phyloP scores from a whole-genome alignment of 345 rosid species.

The Mercurialis annua region DNA sequence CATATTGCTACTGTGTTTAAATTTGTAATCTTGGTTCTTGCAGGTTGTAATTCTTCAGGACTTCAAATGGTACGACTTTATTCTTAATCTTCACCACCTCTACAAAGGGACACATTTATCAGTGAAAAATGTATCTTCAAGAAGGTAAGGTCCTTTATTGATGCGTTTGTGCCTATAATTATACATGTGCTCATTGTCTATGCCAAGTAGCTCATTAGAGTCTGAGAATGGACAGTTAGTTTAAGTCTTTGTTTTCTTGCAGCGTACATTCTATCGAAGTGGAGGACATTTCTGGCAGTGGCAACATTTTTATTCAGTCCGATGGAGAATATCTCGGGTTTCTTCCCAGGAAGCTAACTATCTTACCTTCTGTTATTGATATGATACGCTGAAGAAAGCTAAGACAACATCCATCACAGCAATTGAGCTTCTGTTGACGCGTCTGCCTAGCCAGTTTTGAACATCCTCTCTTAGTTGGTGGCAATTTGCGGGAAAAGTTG shows the following conservation, averaged over 20 bases:
- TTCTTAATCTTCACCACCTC: conserved; percentile 62
- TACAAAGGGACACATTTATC: conserved; percentile 90
- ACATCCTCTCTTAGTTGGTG: background rate
- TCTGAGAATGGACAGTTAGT: background rate
- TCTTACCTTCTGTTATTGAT: conserved; percentile 69
- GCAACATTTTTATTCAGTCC: conserved; percentile 71
- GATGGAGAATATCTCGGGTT: conserved; percentile 93
- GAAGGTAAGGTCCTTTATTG: conserved; percentile 40
- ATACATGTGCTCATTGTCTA: background rate
- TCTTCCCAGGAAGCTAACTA: conserved; percentile 69
- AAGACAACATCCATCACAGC: background rate
- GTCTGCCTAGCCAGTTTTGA: background rate
- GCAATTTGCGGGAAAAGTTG: background rate
- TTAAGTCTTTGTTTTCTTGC: conserved; percentile 20
- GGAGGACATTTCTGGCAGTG: conserved; percentile 54
- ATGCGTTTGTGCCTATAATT: background rate
- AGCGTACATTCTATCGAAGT: conserved; percentile 77
- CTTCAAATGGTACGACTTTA: conserved; percentile 90
- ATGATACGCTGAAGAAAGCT: conserved; percentile 53
- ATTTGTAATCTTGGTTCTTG: conserved; percentile 18
- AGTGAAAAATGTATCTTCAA: conserved; percentile 63
- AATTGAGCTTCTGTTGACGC: background rate
- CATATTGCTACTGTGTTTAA: conserved; percentile 13
- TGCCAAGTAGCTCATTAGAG: background rate
- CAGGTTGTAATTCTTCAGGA: conserved; percentile 93